phyloP scores from a whole-genome alignment of 2,329 filamentous ascomycete genomes.

The Ascochyta viciae-villosae region DNA sequence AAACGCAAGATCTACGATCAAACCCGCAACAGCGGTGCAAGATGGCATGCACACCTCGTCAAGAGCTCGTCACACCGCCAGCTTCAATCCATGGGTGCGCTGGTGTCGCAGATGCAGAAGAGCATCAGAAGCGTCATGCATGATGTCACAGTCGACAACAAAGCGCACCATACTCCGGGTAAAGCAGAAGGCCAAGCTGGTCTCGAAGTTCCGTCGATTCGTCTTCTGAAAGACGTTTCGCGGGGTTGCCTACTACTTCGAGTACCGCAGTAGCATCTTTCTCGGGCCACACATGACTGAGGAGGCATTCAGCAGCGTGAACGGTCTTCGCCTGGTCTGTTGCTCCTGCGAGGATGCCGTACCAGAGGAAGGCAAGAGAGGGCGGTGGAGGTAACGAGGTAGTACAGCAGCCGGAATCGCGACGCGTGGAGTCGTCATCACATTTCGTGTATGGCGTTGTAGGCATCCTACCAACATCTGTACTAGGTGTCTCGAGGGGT shows the following conservation, averaged over 20 bases:
- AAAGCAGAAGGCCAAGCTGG: constrained; percentile 19
- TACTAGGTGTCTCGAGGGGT: neutral
- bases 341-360: constrained; percentile 22
- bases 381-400: neutral
- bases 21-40: neutral
- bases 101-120: neutral
- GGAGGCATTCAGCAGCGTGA: constrained; percentile 18
- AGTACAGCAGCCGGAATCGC: constrained; percentile 18
- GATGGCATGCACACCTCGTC: neutral
- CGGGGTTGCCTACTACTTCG: constrained; percentile 25
- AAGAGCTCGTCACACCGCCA: neutral
- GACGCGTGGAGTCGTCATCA: neutral
- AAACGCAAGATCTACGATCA: neutral
- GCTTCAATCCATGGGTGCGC: neutral
- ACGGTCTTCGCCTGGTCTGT: constrained; percentile 17
- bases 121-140: constrained; percentile 2
- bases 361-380: constrained; percentile 20
- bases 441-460: neutral
- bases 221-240: constrained; percentile 14
- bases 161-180: constrained; percentile 12
- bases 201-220: constrained; percentile 20
- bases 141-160: constrained; percentile 5
- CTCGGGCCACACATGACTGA: constrained; percentile 18
- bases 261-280: constrained; percentile 23
- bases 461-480: constrained; percentile 13